These are phyloP conservation scores for Trifolium pratense DNA, from an alignment of 306 rosid genomes.

Conservation along the genomic window DNA sequence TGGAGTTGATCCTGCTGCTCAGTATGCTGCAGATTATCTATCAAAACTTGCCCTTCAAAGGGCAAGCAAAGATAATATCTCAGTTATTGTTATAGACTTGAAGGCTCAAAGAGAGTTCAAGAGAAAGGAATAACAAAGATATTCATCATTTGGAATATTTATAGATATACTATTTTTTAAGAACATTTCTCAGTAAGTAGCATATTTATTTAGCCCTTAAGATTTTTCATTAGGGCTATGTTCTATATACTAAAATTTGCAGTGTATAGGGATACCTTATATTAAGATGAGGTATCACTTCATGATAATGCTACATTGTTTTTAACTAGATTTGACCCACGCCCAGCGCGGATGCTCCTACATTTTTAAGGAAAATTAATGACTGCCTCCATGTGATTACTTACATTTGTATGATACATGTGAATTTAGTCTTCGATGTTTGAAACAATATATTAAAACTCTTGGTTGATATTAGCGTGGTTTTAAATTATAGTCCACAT, in stretches of 20 bases:
- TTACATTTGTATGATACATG: too few species aligned
- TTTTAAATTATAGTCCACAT: too few species aligned
- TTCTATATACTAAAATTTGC: conserved; percentile 40
- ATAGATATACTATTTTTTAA: conserved; percentile 33
- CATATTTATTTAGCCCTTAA: conserved; percentile 45
- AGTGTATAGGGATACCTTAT: conserved; percentile 19
- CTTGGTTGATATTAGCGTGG: too few species aligned
- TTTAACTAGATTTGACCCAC: background rate
- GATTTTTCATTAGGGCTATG: conserved; percentile 53
- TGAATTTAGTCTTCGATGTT: too few species aligned
- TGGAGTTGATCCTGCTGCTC: conserved; percentile 73
- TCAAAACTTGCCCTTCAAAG: conserved; percentile 74
- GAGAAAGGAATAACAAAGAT: conserved; percentile 42
- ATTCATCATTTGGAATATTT: conserved; percentile 35
- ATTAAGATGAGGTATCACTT: conserved; percentile 33
- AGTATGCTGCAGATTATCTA: conserved; percentile 77
- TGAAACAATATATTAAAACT: too few species aligned
- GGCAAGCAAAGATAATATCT: conserved; percentile 84
- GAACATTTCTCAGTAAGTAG: conserved; percentile 34
- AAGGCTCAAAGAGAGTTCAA: conserved; percentile 71
- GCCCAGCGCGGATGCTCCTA: too few species aligned
- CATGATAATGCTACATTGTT: conserved; percentile 15
- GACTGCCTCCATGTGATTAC: too few species aligned
- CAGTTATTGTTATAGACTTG: conserved; percentile 76
- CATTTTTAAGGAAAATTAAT: too few species aligned